A percentile compares a stretch with the other conserved stretches of the same genome.
phyloP scores from a whole-genome alignment of 805 yeast genomes.

The Schwanniomyces polymorphus region DNA sequence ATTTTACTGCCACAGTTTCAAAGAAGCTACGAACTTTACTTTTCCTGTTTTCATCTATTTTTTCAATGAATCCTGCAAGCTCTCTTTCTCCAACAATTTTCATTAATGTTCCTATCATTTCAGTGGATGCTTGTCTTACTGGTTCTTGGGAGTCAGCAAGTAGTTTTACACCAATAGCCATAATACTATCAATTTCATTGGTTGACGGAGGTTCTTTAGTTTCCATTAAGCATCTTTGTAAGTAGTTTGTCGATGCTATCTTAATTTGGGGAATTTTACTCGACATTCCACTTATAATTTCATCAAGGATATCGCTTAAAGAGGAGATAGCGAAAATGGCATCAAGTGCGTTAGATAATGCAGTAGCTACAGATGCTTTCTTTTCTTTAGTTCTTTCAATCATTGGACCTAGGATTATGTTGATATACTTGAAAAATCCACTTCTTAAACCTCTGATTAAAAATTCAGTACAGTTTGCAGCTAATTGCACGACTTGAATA shows the following conservation, averaged over 20 bases:
- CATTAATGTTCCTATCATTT: conserved; percentile 77
- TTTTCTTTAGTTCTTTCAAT: conserved; percentile 88
- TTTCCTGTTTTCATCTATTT: conserved; percentile 75
- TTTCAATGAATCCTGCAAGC: conserved; percentile 57
- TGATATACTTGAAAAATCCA: conserved; percentile 55
- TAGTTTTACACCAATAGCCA: conserved; percentile 58
- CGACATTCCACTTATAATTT: conserved; percentile 55
- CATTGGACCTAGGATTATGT: conserved; percentile 55
- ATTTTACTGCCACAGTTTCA: conserved; percentile 54
- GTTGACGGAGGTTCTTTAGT: conserved; percentile 50
- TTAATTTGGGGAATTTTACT: conserved; percentile 85
- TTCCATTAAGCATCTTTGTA: conserved; percentile 60
- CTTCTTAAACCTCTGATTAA: conserved; percentile 67
- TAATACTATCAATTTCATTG: conserved; percentile 56
- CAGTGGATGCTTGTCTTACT: conserved; percentile 74
- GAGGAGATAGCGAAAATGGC: conserved; percentile 56
- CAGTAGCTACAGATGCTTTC: conserved; percentile 73
- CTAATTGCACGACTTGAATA: conserved; percentile 77
- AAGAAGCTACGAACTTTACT: conserved; percentile 61
- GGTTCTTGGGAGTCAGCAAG: conserved; percentile 83
- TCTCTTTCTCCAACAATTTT: conserved; percentile 78
- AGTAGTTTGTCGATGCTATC: conserved; percentile 64
- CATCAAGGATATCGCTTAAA: conserved; percentile 57
- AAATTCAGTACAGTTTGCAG: conserved; percentile 63
- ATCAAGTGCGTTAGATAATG: conserved; percentile 66